These are phyloP conservation scores for Diaporthe caulivora DNA, from an alignment of 2,329 filamentous ascomycete genomes.

Conservation along the genomic window DNA sequence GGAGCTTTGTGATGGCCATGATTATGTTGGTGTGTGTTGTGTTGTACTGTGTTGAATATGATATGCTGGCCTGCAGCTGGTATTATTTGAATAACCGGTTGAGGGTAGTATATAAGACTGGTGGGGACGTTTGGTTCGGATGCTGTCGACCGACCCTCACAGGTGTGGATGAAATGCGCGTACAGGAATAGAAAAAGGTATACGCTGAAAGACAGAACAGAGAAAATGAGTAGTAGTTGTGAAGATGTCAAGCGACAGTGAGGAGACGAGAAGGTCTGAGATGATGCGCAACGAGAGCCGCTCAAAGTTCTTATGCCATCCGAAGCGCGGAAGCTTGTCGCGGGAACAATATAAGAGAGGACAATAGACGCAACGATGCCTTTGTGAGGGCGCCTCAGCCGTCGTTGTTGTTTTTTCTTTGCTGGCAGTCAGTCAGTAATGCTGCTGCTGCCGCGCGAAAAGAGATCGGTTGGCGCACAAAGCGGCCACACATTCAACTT, in stretches of 20 bases:
- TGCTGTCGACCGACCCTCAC: too few species aligned
- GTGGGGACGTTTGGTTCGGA: too few species aligned
- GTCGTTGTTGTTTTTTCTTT: too few species aligned
- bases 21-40: not conserved
- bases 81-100: too few species aligned
- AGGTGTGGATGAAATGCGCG: not conserved
- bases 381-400: slow-evolving; percentile 20
- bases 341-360: not conserved
- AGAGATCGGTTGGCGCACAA: slow-evolving; percentile 8
- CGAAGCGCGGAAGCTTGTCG: not conserved
- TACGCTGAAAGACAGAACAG: not conserved
- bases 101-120: too few species aligned
- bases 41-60: not conserved
- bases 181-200: too few species aligned
- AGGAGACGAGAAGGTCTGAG: not conserved
- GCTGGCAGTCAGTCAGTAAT: too few species aligned
- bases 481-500: slow-evolving; percentile 17
- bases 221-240: not conserved
- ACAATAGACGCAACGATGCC: too few species aligned
- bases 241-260: not conserved
- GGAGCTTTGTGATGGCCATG: slow-evolving; percentile 34
- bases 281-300: not conserved
- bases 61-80: slow-evolving; percentile 28
- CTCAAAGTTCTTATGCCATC: slow-evolving; percentile 14
- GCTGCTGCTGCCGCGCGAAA: slow-evolving; percentile 9